A percentile compares a stretch with the other conserved stretches of the same genome.
Evolutionary conservation across 176 grass and related monocot genomes (phyloP).

Genomic region (Guadua angustifolia): DNA sequence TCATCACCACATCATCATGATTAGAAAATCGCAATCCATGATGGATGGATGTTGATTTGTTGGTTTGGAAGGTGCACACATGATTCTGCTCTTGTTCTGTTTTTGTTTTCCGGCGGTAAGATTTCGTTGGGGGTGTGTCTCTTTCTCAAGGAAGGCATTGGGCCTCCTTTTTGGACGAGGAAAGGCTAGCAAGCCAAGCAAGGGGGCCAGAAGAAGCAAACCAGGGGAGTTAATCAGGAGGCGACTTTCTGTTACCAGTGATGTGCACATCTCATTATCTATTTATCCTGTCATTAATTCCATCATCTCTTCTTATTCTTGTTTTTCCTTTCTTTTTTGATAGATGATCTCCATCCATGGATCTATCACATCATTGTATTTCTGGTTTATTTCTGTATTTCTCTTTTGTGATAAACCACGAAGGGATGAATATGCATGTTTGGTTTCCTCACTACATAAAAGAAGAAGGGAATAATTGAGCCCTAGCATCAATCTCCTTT

Average conservation of each 20-base stretch:
- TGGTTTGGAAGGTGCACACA: too few species aligned
- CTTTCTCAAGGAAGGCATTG: conserved; percentile 47
- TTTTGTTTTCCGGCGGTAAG: background rate
- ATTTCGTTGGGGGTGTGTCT: background rate
- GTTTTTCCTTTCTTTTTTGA: background rate
- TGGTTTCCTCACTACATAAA: background rate
- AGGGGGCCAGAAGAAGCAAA: conserved; percentile 41
- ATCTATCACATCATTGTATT: background rate
- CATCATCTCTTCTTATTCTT: background rate
- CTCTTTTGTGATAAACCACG: background rate
- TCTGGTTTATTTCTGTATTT: background rate
- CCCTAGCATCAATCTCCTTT: conserved; percentile 14
- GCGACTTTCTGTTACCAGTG: conserved; percentile 19
- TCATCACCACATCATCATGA: background rate
- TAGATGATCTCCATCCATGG: background rate
- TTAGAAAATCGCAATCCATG: background rate
- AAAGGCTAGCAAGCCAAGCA: conserved; percentile 48
- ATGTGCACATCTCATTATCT: conserved; percentile 45
- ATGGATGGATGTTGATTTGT: conserved; percentile 13
- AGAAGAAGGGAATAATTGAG: background rate
- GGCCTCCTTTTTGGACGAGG: too few species aligned
- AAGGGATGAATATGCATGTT: conserved; percentile 7
- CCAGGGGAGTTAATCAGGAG: conserved; percentile 16
- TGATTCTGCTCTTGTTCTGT: background rate
- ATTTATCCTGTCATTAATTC: conserved; percentile 42